Conservation (phyloP, 2,329 filamentous ascomycete genomes). For the Aspergillus sp. region DNA sequence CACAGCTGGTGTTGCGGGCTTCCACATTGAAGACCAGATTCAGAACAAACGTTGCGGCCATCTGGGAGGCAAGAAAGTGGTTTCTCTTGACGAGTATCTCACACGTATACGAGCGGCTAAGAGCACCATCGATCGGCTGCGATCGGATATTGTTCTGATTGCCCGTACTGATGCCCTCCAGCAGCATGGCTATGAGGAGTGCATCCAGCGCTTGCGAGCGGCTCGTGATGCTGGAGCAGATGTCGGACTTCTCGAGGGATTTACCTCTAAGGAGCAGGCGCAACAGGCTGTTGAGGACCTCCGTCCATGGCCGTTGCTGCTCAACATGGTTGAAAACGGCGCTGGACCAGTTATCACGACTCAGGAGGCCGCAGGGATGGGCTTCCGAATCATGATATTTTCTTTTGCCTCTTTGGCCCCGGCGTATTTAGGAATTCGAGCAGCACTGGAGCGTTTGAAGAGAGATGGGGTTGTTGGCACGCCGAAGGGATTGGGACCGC, state of each 20-base stretch:
- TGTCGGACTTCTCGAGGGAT: conserved; percentile 36
- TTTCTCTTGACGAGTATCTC: conserved; percentile 28
- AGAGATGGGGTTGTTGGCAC: conserved; percentile 27
- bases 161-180: conserved; percentile 36
- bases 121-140: conserved; percentile 24
- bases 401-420: conserved; percentile 32
- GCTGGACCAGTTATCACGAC: conserved; percentile 32
- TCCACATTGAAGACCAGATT: conserved; percentile 54
- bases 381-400: conserved; percentile 40
- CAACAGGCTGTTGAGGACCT: conserved; percentile 30
- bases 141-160: conserved; percentile 38
- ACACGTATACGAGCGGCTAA: conserved; percentile 33
- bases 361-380: conserved; percentile 34
- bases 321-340: conserved; percentile 41
- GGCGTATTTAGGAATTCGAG: conserved; percentile 30
- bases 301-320: conserved; percentile 33
- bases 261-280: conserved; percentile 32
- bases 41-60: conserved; percentile 37
- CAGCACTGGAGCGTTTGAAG: conserved; percentile 29
- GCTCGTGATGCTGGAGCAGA: conserved; percentile 35
- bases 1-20: conserved; percentile 47
- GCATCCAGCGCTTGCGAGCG: conserved; percentile 31
- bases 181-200: conserved; percentile 36
- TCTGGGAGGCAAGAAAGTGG: conserved; percentile 34
- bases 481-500: conserved; percentile 25